Base-by-base conservation (phyloP, 192 early-diverging fungal species). In the Fimicolochytrium jonesii region DNA sequence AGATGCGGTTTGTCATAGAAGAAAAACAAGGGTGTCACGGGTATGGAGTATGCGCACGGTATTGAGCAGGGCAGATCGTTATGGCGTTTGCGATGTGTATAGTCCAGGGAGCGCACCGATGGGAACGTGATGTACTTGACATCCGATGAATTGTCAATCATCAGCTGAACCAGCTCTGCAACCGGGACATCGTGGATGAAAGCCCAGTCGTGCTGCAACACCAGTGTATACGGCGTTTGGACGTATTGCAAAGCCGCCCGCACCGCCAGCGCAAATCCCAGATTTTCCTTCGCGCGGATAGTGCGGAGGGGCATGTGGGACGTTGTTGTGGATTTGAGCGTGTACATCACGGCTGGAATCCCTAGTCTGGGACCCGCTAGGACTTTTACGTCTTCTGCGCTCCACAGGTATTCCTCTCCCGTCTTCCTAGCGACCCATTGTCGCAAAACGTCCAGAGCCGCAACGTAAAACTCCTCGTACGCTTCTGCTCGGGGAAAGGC, bases 1-100 rank as follows among this genome's bases (percentile, higher is more conserved):
- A 71, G 11, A 45, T 72, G 70, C 23, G 46, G 41, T 54, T 72
- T 71, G 53, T 76, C 74, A 46, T 52, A 72, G 57, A 66, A 76
- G 43, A 76, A 76, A 41, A 33, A 76, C 1, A 71, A 55, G 6
- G 41, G 44, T n/a, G 43, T 33, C 17, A 76, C 48, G 17, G 69
- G 66, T n/a, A 71, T 67, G 9, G 23, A 6, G 32, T 23, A 50
- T 4, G 17, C 3, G 3, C 20, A 5, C 5, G 48, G 48, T 4
- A 25, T 13, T 17, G 37, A 39, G 37, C 17, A 7, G 15, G 48
- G 48, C 20, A 50, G 15, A 15, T 50, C 48, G 28, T 4, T 17
- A 47, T 34, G 41, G 6, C 32, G 31, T 22, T 49, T 44, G 32
- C 36, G 22, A 23, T 39, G 6, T 2, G 34, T 61, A 41, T 68